Conservation (phyloP, 352 stramenopile genomes). For the Pythium coloratum region DNA sequence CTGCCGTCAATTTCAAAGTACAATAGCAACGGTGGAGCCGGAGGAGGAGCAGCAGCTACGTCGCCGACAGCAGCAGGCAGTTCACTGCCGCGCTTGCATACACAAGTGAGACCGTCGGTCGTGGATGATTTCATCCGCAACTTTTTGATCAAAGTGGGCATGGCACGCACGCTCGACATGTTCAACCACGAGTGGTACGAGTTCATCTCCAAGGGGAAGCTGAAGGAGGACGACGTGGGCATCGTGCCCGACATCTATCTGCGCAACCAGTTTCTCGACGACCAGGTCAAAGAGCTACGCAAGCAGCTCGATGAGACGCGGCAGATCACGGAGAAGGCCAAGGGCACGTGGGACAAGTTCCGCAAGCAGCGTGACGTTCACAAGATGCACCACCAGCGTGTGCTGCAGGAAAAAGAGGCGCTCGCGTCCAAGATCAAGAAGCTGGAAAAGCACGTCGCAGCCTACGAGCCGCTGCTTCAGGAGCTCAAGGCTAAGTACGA, state of each 20-base stretch:
- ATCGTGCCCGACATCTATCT: conserved; percentile 95
- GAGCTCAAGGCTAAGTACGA: conserved; percentile 94
- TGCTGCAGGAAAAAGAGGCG: conserved; percentile 95
- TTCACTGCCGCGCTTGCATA: conserved; percentile 41
- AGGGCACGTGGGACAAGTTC: conserved; percentile 96
- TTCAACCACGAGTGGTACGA: conserved; percentile 98
- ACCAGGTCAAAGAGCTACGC: conserved; percentile 85
- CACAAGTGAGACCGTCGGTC: conserved; percentile 81
- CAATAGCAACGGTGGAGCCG: not conserved
- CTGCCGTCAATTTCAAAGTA: conserved; percentile 28
- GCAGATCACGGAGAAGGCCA: conserved; percentile 88
- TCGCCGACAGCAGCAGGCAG: not conserved
- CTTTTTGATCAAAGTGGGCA: conserved; percentile 94
- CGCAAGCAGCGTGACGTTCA: conserved; percentile 94
- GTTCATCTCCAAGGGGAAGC: conserved; percentile 90
- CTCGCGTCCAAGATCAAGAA: conserved; percentile 90
- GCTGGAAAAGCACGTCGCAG: conserved; percentile 89
- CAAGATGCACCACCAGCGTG: conserved; percentile 95
- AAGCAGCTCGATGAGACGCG: conserved; percentile 88
- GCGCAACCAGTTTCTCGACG: conserved; percentile 90
- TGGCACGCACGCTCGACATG: conserved; percentile 88
- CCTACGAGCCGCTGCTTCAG: conserved; percentile 92
- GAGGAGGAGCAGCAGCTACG: not conserved
- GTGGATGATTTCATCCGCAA: conserved; percentile 95
- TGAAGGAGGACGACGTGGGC: conserved; percentile 86